Conservation (phyloP, 306 rosid genomes). For the Fragaria nilgerrensis region DNA sequence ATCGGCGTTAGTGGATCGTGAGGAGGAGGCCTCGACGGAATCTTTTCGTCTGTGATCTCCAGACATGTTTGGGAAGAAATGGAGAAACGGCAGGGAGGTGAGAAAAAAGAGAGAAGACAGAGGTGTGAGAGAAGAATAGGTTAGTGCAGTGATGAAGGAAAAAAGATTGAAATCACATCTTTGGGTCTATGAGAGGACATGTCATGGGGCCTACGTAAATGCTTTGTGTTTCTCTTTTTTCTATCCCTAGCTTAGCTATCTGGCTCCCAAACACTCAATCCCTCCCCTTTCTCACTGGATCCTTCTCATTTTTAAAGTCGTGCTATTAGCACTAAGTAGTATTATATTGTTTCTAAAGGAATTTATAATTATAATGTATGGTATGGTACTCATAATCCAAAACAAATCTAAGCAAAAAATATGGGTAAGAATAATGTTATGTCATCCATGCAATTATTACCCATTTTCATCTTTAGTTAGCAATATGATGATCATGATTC, state of each 20-base stretch:
- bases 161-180: slow-evolving; percentile 76
- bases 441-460: slow-evolving; percentile 42
- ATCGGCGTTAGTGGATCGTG: slow-evolving; percentile 16
- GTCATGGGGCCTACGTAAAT: slow-evolving; percentile 60
- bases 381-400: slow-evolving; percentile 8
- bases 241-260: neutral
- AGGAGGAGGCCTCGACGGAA: slow-evolving; percentile 43
- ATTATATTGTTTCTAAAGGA: slow-evolving; percentile 1
- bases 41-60: slow-evolving; percentile 33
- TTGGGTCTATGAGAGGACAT: slow-evolving; percentile 75
- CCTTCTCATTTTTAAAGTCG: slow-evolving; percentile 21
- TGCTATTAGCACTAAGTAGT: slow-evolving; percentile 33
- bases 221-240: slow-evolving; percentile 53
- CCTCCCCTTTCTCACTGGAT: neutral
- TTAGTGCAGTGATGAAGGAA: slow-evolving; percentile 46
- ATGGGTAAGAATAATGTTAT: neutral
- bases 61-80: slow-evolving; percentile 46
- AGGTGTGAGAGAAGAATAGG: slow-evolving; percentile 30
- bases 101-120: neutral
- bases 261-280: slow-evolving; percentile 5
- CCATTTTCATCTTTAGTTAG: slow-evolving; percentile 23
- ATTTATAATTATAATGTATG: neutral
- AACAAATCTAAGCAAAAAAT: slow-evolving; percentile 8
- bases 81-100: slow-evolving; percentile 18
- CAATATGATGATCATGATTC: neutral